Conservation (phyloP, 257 asterid genomes). For the Anisodus acutangulus region DNA sequence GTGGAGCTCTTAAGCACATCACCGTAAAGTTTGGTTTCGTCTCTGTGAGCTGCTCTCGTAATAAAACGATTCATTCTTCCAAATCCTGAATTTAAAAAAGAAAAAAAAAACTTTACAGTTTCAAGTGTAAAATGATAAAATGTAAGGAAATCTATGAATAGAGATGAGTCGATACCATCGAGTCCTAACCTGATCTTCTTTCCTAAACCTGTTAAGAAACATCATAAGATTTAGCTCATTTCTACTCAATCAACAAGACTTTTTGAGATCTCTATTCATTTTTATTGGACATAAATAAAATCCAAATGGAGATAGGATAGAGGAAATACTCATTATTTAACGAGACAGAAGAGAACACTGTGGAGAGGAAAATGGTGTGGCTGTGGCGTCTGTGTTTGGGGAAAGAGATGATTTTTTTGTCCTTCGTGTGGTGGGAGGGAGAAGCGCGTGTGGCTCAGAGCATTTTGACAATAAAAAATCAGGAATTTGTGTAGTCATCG, state of each 20-base stretch:
- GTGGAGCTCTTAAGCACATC: conserved; percentile 8
- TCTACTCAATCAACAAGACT: background rate
- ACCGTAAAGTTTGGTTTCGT: background rate
- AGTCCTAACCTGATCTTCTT: conserved; percentile 34
- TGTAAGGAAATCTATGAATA: background rate
- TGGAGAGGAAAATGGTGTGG: conserved; percentile 2
- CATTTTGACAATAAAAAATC: background rate
- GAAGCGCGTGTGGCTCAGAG: background rate
- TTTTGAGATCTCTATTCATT: background rate
- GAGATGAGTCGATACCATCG: background rate
- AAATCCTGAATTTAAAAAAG: conserved; percentile 23
- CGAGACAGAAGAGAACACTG: background rate
- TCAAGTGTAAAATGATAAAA: conserved; percentile 5
- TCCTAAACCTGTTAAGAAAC: conserved; percentile 27
- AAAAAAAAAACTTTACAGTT: background rate
- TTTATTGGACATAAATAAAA: background rate
- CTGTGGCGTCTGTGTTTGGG: background rate
- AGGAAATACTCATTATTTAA: background rate
- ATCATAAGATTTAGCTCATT: conserved; percentile 18
- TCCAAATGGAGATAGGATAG: background rate
- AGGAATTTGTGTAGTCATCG: background rate
- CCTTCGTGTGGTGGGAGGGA: background rate
- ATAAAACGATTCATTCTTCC: conserved; percentile 28
- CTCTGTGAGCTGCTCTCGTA: conserved; percentile 3
- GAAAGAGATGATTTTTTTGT: background rate